Conservation (phyloP, 108 stramenopile species). For the Cyclotella choctawhatcheeana region DNA sequence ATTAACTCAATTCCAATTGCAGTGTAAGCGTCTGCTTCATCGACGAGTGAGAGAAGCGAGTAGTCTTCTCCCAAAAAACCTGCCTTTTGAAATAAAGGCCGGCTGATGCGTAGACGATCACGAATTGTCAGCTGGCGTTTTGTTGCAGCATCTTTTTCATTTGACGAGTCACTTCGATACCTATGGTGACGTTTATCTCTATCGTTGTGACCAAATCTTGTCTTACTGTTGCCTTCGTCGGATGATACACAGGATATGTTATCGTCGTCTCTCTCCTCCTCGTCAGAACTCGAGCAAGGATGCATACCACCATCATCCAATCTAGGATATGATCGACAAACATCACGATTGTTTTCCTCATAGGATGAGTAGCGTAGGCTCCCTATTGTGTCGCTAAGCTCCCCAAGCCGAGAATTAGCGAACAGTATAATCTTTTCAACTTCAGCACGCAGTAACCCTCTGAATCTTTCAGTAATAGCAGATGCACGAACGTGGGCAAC, state of each 20-base stretch:
- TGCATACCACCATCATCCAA: conserved; percentile 71
- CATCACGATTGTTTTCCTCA: conserved; percentile 38
- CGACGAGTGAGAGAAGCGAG: conserved; percentile 80
- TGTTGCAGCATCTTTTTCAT: conserved; percentile 47
- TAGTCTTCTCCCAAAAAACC: conserved; percentile 65
- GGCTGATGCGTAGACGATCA: conserved; percentile 58
- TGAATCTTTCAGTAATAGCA: conserved; percentile 55
- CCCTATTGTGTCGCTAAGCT: conserved; percentile 56
- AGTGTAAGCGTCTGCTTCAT: conserved; percentile 73
- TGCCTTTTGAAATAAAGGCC: conserved; percentile 80
- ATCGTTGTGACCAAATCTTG: not conserved
- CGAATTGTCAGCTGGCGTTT: conserved; percentile 67
- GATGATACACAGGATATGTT: conserved; percentile 30
- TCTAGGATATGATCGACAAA: conserved; percentile 53
- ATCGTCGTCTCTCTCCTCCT: conserved; percentile 19
- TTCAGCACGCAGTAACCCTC: conserved; percentile 56
- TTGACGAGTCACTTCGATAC: conserved; percentile 34
- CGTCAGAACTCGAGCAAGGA: conserved; percentile 29
- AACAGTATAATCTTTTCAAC: conserved; percentile 60
- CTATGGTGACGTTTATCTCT: not conserved
- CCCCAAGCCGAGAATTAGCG: conserved; percentile 53
- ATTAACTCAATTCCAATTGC: conserved; percentile 54
- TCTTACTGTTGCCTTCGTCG: conserved; percentile 21
- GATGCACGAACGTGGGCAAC: conserved; percentile 69
- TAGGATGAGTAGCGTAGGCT: conserved; percentile 52